Percentiles rank a stretch among this genome's conserved stretches.
Conservation (phyloP, 768 basidiomycete species). For the Boletellus emodensis region DNA sequence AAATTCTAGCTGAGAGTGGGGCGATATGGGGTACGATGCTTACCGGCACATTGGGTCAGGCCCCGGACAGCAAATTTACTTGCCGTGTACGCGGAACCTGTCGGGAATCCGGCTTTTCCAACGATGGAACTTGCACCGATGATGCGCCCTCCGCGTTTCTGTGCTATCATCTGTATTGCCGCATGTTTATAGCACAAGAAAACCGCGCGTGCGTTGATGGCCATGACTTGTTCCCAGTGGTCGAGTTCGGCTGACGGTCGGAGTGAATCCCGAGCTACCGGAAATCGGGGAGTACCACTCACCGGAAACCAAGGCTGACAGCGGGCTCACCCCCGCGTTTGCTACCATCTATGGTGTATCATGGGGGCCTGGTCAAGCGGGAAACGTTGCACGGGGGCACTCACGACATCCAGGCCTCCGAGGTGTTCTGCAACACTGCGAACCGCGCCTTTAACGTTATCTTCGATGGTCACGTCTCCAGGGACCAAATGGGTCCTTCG, state of each 20-base stretch:
- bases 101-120: constrained; percentile 6
- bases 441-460: constrained; percentile 41
- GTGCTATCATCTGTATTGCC: constrained; percentile 55
- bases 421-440: constrained; percentile 26
- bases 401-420: constrained; percentile 48
- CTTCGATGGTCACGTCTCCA: constrained; percentile 42
- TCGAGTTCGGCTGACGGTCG: constrained; percentile 28
- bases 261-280: neutral
- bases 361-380: neutral
- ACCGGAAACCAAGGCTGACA: constrained; percentile 3
- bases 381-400: constrained; percentile 6
- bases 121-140: constrained; percentile 37
- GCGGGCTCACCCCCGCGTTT: constrained; percentile 16
- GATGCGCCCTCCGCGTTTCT: constrained; percentile 51
- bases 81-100: constrained; percentile 26
- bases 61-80: constrained; percentile 42
- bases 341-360: constrained; percentile 23
- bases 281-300: neutral
- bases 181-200: constrained; percentile 66
- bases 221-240: constrained; percentile 40
- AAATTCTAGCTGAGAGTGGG: neutral
- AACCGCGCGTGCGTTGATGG: constrained; percentile 53
- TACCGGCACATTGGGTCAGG: constrained; percentile 39
- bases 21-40: neutral
- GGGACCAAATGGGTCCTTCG: constrained; percentile 22